Evolutionary conservation across 441 rosid species (phyloP), one percentile per base, ranked within the genome.

Genomic region (Hura crepitans): DNA sequence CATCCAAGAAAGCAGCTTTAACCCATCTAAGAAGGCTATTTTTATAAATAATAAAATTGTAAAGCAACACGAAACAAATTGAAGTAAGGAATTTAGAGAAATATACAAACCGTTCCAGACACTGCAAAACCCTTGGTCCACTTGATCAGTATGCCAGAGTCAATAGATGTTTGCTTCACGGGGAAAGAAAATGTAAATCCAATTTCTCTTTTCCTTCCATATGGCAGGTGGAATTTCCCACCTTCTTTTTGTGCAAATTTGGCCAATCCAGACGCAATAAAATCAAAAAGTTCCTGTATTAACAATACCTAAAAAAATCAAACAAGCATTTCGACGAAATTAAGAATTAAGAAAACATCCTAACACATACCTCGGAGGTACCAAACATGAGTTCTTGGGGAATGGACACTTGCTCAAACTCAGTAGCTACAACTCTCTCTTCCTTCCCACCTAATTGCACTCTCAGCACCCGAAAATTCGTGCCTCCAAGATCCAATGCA

Each of bases 161-260:
- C 90, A 69, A 91, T 84, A 5, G 98, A 85, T 5, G 86, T 87
- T 75, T 89, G 97, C 59, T 81, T 75, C 72, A 93, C 91, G 2
- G 98, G 96, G 81, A 93, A 93, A 28, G 98, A 91, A 68, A 93
- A 93, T 10, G 98, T 89, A 75, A 93, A 91, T 8, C 97, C 98
- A 54, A 89, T 80, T 76, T 93, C 97, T 65, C 97, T 82, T 81
- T 83, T 80, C 72, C 84, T 88, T 66, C 90, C 96, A 68, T 65
- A 46, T 6, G 81, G 83, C 54, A 90, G 66, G 62, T 57, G 77
- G 80, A 89, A 91, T 66, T 76, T 75, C 47, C 82, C 85, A 10
- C 85, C 81, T 73, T 88, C 93, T n/a, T 75, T 83, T 37, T 80
- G 71, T 6, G 81, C 85, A 75, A 91, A 89, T 35, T 76, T 81